Evolutionary conservation across 1,284 basidiomycete genomes (phyloP), one percentile per base, ranked within the genome.

Genomic region (Cutaneotrichosporon dermatis): DNA sequence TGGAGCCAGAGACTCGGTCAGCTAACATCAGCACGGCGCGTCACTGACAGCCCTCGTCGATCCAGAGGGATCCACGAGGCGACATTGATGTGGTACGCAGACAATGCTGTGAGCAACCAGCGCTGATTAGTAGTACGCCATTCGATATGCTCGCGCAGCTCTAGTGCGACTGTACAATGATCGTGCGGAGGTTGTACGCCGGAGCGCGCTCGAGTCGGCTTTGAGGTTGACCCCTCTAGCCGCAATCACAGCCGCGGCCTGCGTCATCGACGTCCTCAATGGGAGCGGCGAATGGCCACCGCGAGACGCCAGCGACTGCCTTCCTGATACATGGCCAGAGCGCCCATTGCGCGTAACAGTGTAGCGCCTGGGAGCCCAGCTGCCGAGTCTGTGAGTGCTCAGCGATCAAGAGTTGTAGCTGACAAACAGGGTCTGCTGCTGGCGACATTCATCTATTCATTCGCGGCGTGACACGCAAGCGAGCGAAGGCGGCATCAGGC

Each of bases 281-380:
- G 33, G 42, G 51, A 13, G 39, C 16, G 2, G 41, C 53, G 1
- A 60, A 63, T 43, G 61, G 61, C 13, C 56, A 49, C 25, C 56
- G 56, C 15, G 59, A 58, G 4, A 1, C 43, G 6, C 9, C 13
- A 11, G 7, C 15, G 15, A 6, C 6, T 12, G 53, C 60, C n/a
- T 54, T 8, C 62, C 62, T 10, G 64, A 57, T 9, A 34, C 39
- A 1, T 76, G 73, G 70, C 68, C 65, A 7, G 63, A 69, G 45
- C 61, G 51, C 12, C 67, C 43, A 89, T 93, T 70, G 90, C 90
- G 0, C 86, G 80, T 68, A 86, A 92, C 66, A 84, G 82, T 5
- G 87, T 94, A 13, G 86, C 88, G 0, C 85, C 86, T 0, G 81
- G 79, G 4, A 90, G 89, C 76, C 92, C 89, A 7, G 90, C 90